Conservation (phyloP, 2,329 filamentous ascomycete genomes). For the Mycocentrospora acerina region DNA sequence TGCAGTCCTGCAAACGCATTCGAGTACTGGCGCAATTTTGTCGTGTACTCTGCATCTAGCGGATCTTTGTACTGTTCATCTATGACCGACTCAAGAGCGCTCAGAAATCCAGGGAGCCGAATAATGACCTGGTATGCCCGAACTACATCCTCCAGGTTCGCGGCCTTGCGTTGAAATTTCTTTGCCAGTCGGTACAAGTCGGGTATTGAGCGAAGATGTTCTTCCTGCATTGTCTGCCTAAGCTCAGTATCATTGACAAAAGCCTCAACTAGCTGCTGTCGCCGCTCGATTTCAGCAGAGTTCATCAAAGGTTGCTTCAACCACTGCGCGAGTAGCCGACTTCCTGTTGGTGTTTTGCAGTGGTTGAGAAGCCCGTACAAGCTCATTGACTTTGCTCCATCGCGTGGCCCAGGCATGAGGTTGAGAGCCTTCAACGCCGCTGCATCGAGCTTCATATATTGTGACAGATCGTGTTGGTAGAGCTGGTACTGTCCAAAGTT, state of each 20-base stretch:
- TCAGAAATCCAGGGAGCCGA: constrained; percentile 84
- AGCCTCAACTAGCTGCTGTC: constrained; percentile 92
- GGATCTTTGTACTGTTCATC: constrained; percentile 90
- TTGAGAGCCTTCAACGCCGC: constrained; percentile 92
- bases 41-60: constrained; percentile 83
- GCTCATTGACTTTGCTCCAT: constrained; percentile 97
- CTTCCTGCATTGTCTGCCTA: constrained; percentile 93
- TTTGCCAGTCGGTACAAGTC: constrained; percentile 93
- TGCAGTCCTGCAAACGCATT: constrained; percentile 82
- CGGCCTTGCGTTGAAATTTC: constrained; percentile 88
- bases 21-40: constrained; percentile 71
- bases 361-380: constrained; percentile 92
- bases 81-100: constrained; percentile 88
- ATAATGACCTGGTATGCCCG: constrained; percentile 93
- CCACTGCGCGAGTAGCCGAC: constrained; percentile 89
- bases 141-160: constrained; percentile 93
- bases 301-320: constrained; percentile 97
- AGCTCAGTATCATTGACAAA: constrained; percentile 93
- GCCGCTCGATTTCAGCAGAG: constrained; percentile 80
- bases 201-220: constrained; percentile 88
- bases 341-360: constrained; percentile 94
- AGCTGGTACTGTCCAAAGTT: constrained; percentile 98
- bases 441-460: constrained; percentile 98
- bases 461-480: constrained; percentile 93
- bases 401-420: constrained; percentile 91